Base-by-base conservation (phyloP, 2,329 filamentous ascomycete species). In the Thelonectria olida region DNA sequence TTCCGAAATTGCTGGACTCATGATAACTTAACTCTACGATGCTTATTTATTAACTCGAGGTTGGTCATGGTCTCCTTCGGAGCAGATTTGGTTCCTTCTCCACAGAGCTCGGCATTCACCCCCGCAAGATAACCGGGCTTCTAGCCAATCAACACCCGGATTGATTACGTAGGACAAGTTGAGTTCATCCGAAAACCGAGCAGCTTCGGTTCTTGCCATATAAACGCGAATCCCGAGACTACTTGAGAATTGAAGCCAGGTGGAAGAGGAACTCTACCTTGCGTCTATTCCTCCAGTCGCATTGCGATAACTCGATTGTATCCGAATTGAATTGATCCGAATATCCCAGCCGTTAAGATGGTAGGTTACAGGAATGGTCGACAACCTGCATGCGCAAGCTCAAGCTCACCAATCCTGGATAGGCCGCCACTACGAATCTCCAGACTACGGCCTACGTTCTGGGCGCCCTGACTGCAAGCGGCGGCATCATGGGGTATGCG, bases 401-500 rank as follows among this genome's bases (percentile, higher is more conserved):
- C n/a, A 19, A 31, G 25, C 27, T 48, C 17, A 42, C 17, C 12
- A 25, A 45, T 2, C 17, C 31, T 42, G n/a, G 17, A 53, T 38
- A 67, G 66, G 56, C 62, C 64, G 59, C 45, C 65, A 67, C 38
- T 15, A 49, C 56, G 48, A 63, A 66, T 47, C 73, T 78, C 45
- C 73, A 77, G 58, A 84, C 80, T 73, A 88, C 92, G 73, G 93
- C 95, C 66, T 92, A 90, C 77, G 76, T 92, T 72, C 88, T 98
- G 73, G 92, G 91, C 63, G 84, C 88, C 66, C 84, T 98, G 61
- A 97, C 94, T 60, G 93, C 94, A 52, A 85, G 90, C 58, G 96
- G 96, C 71, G 96, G 96, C 66, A 90, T 92, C 62, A 91, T 92
- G 74, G 96, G 96, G 74, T 99, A 93, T 79, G 83, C 90, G 44